Base-by-base conservation (phyloP, 371 early-diverging fungal genomes). In the Vairimorpha necatrix region DNA sequence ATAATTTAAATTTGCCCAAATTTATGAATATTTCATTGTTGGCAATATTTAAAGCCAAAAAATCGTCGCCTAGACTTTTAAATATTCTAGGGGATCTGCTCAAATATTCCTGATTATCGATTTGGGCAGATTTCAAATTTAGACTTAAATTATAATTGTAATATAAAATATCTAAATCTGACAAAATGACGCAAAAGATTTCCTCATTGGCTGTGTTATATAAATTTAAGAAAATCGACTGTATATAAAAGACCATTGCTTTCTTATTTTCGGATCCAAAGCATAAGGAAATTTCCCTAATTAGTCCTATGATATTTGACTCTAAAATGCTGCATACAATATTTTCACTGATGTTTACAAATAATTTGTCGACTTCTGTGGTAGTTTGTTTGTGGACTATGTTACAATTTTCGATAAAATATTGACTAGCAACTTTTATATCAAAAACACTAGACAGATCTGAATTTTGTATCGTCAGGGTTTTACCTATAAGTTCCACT, bases 311-410 rank as follows among this genome's bases (percentile, higher is more conserved):
- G n/a, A n/a, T n/a, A n/a, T n/a, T n/a, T n/a, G n/a, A n/a, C n/a
- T n/a, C n/a, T n/a, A n/a, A n/a, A n/a, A n/a, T n/a, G n/a, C n/a
- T n/a, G n/a, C n/a, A n/a, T n/a, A n/a, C n/a, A n/a, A n/a, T n/a
- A 50, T 50, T 50, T n/a, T 50, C 50, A n/a, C 50, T 50, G n/a
- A 50, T 50, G 22, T 50, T 50, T n/a, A 50, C 22, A 50, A 4
- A 50, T 11, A 4, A 4, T 13, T n/a, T n/a, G 14, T 50, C 50
- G 14, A 50, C n/a, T 13, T 3, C 4, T 11, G 22, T 11, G 4
- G 4, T 11, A 3, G 6, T n/a, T n/a, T 50, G 6, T n/a, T 6
- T 50, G 22, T 11, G 22, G 14, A n/a, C 22, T 13, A 50, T 3
- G 22, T n/a, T 50, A 50, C 50, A 50, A 3, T 50, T 22, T 22